Conservation (phyloP, 805 yeast species). For the Lachancea cidri region DNA sequence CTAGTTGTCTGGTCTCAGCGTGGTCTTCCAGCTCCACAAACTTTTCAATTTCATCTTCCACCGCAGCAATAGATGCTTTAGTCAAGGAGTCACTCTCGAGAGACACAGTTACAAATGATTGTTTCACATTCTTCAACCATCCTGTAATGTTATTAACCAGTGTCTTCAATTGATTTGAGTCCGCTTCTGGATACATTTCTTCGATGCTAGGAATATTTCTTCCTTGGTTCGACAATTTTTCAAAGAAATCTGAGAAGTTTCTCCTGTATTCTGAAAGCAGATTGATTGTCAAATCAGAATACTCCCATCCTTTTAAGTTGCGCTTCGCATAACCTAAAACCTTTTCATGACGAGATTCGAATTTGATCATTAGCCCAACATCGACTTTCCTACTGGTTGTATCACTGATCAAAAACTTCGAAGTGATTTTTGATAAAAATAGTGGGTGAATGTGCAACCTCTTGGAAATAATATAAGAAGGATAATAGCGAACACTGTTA, state of each 20-base stretch:
- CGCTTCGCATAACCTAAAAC: constrained; percentile 83
- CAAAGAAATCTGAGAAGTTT: constrained; percentile 59
- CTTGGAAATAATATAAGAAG: constrained; percentile 61
- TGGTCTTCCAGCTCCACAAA: constrained; percentile 43
- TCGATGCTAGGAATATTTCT: constrained; percentile 28
- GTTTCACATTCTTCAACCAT: constrained; percentile 48
- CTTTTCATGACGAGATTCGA: constrained; percentile 71
- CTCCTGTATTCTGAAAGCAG: constrained; percentile 56
- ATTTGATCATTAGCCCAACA: constrained; percentile 80
- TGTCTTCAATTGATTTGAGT: constrained; percentile 24
- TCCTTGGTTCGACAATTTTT: constrained; percentile 31
- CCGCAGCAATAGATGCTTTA: constrained; percentile 52
- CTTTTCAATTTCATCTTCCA: constrained; percentile 57
- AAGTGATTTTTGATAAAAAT: constrained; percentile 71
- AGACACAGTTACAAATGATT: constrained; percentile 56
- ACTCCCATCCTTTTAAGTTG: constrained; percentile 71
- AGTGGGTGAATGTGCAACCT: constrained; percentile 53
- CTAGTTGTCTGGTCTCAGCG: constrained; percentile 50
- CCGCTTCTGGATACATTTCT: constrained; percentile 35
- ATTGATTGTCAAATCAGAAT: constrained; percentile 65
- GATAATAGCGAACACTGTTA: constrained; percentile 51
- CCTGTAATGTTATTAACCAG: constrained; percentile 28
- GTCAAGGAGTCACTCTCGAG: constrained; percentile 77
- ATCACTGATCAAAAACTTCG: constrained; percentile 59
- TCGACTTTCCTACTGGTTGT: constrained; percentile 50